Base-by-base conservation (phyloP, 768 basidiomycete genomes). In the Podaxis sp. region DNA sequence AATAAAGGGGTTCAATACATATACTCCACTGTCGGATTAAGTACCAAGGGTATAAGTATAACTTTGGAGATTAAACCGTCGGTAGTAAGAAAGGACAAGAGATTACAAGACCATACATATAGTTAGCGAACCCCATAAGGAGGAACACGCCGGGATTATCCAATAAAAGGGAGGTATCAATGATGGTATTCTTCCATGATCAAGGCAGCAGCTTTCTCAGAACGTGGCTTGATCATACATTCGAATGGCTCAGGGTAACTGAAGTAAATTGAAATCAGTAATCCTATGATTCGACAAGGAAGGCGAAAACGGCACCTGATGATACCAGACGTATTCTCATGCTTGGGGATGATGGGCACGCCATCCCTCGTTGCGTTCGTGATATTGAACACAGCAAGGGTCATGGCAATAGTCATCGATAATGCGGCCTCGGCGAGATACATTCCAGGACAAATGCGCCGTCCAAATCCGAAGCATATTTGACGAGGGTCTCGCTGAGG, bases 361-460 rank as follows among this genome's bases (percentile, higher is more conserved):
- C 82, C 83, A 36, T 82, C 76, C 65, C 64, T 78, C 3, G 82
- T 66, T 0, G 73, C 73, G 54, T 81, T 83, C 10, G 73, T 73
- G 41, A 87, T 76, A 10, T 83, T 69, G 51, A 86, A 84, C 6
- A 75, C 78, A 0, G 84, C 80, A 3, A 86, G 72, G 7, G 81
- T 79, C 68, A 71, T 78, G 0, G 76, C 76, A 2, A 80, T 69
- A 6, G 76, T 74, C 7, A 80, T 71, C 75, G 79, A 86, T 1
- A 84, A 63, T 0, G 82, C 82, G 0, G 78, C 75, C 54, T 86
- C 83, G 0, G 84, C 85, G 57, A 86, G 75, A 65, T 82, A 73
- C 74, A 81, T 69, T 0, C 84, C 84, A 38, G 78, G 79, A 62
- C 82, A 82, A 26, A 78, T 72, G 1, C 81, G 77, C 20, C 83